Evolutionary conservation across 768 basidiomycete genomes (phyloP).

Genomic region (Mycena rebaudengoi): DNA sequence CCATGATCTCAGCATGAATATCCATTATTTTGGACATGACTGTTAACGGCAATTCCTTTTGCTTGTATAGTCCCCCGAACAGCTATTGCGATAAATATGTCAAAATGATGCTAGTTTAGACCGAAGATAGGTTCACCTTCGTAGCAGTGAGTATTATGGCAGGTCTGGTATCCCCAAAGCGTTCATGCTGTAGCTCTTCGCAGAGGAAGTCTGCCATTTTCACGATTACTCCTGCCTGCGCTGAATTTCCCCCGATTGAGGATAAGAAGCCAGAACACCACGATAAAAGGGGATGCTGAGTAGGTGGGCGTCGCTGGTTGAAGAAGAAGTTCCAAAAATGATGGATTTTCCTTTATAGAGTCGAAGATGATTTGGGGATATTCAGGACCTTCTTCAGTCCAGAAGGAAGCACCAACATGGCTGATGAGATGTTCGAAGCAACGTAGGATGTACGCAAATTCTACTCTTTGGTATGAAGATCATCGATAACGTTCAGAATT

Average conservation of each 20-base stretch:
- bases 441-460: slow-evolving; percentile 66
- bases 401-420: slow-evolving; percentile 63
- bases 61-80: slow-evolving; percentile 8
- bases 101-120: not conserved
- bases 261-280: slow-evolving; percentile 75
- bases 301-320: slow-evolving; percentile 40
- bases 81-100: not conserved
- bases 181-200: slow-evolving; percentile 83
- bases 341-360: slow-evolving; percentile 80
- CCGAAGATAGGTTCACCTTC: slow-evolving; percentile 59
- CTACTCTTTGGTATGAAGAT: slow-evolving; percentile 30
- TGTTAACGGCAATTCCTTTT: slow-evolving; percentile 30
- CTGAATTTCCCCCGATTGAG: slow-evolving; percentile 57
- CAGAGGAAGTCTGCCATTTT: slow-evolving; percentile 78
- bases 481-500: slow-evolving; percentile 31
- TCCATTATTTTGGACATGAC: slow-evolving; percentile 43
- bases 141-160: slow-evolving; percentile 66
- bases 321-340: slow-evolving; percentile 55
- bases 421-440: slow-evolving; percentile 69
- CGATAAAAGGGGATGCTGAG: slow-evolving; percentile 52
- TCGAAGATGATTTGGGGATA: slow-evolving; percentile 85
- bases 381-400: slow-evolving; percentile 75
- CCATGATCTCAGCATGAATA: slow-evolving; percentile 48
- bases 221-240: slow-evolving; percentile 74
- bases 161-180: slow-evolving; percentile 68